Conservation (phyloP, 78 protist genomes). For the Dictyostelium purpureum region DNA sequence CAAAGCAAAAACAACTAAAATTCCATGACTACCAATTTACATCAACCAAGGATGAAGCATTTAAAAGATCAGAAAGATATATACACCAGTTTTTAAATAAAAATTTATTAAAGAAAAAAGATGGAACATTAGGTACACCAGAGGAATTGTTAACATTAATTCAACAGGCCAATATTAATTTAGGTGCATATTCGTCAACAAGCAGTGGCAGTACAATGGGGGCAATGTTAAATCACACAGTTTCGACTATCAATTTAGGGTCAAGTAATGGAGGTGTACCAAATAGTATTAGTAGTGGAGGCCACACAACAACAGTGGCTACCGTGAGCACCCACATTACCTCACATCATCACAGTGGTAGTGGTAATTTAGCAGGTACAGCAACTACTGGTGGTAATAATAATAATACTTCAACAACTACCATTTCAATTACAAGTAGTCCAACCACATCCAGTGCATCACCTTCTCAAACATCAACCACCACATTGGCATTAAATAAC, state of each 20-base stretch:
- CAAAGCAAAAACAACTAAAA: slow-evolving; percentile 8
- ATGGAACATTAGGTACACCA: slow-evolving; percentile 44
- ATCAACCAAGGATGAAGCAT: slow-evolving; percentile 62
- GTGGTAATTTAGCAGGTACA: too few relatives aligned
- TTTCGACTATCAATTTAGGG: slow-evolving; percentile 28
- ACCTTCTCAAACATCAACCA: neutral
- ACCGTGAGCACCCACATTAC: neutral
- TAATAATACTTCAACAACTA: slow-evolving; percentile 9
- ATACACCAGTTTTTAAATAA: slow-evolving; percentile 18
- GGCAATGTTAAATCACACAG: slow-evolving; percentile 33
- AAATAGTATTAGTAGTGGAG: neutral
- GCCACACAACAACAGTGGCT: neutral
- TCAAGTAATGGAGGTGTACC: neutral
- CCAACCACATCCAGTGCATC: neutral
- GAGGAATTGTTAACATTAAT: slow-evolving; percentile 27
- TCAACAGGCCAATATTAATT: slow-evolving; percentile 7
- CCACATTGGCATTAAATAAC: neutral
- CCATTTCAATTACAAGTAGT: neutral
- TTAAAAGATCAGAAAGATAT: slow-evolving; percentile 36
- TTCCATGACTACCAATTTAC: slow-evolving; percentile 73
- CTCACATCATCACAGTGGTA: neutral
- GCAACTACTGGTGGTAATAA: neutral
- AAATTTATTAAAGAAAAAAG: slow-evolving; percentile 55
- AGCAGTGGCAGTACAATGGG: neutral
- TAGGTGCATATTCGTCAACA: neutral